Base-by-base conservation (phyloP, 2,329 filamentous ascomycete genomes). In the Penicillium sp. region DNA sequence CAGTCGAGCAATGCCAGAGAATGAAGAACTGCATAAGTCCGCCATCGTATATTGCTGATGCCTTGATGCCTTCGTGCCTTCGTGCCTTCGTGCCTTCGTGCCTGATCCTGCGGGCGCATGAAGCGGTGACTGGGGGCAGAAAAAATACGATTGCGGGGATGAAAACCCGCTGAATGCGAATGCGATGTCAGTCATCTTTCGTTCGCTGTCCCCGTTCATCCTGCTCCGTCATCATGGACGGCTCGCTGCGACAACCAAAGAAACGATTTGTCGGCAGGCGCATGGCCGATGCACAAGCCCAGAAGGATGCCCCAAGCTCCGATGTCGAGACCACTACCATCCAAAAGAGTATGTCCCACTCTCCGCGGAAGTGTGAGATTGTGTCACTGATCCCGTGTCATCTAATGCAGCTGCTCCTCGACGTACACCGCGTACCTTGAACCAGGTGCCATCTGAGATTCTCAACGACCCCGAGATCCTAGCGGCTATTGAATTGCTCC, bases 191-290 rank as follows among this genome's bases (percentile, higher is more conserved):
- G n/a, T n/a, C n/a, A n/a, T n/a, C n/a, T n/a, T n/a, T n/a, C n/a
- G n/a, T n/a, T n/a, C n/a, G n/a, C n/a, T n/a, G n/a, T n/a, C n/a
- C n/a, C n/a, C n/a, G n/a, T n/a, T n/a, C n/a, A n/a, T n/a, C n/a
- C n/a, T n/a, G n/a, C 25, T 27, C 14, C 11, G 4, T 27, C 36
- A 51, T 50, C 28, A 57, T 58, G 29, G 52, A 60, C 41, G n/a
- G n/a, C n/a, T 33, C 63, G 33, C 47, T 73, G 68, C 63, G 76
- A 74, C 85, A 91, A 57, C 93, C 93, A 15, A 94, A 87, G 73
- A 90, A 91, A 68, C 80, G 91, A 42, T 98, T 98, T 54, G 84
- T 98, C 13, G 93, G 93, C 19, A 78, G 88, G 52, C 81, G 84
- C 56, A 79, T 86, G 15, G 87, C 86, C 7, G 69, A 72, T 28